These are phyloP conservation scores for Termitomyces sp. DNA, from an alignment of 768 basidiomycete species.

Conservation along the genomic window DNA sequence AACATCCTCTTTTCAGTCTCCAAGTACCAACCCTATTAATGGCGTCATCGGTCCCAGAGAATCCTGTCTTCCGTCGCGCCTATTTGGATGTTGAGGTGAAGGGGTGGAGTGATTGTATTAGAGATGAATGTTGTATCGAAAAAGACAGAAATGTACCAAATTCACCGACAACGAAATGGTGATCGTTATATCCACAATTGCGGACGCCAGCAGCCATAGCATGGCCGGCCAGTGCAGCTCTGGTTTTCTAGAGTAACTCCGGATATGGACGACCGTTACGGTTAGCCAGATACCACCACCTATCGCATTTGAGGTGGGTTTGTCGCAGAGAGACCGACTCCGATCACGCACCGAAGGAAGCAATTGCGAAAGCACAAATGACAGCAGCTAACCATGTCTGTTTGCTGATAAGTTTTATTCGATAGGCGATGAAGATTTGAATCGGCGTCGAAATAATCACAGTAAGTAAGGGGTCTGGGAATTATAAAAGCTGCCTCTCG, in stretches of 20 bases:
- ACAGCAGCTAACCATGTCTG: conserved; percentile 28
- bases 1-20: background rate
- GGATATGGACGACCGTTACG: conserved; percentile 28
- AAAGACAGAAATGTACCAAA: conserved; percentile 25
- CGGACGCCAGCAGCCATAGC: conserved; percentile 41
- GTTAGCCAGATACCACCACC: conserved; percentile 43
- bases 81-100: conserved; percentile 11
- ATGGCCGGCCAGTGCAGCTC: conserved; percentile 42
- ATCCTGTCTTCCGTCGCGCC: conserved; percentile 33
- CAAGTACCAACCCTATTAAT: conserved; percentile 24
- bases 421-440: conserved; percentile 44
- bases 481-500: background rate
- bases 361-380: conserved; percentile 30
- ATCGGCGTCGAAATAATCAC: conserved; percentile 40
- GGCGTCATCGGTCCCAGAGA: conserved; percentile 38
- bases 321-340: too few species aligned
- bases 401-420: conserved; percentile 38
- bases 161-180: conserved; percentile 34
- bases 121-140: background rate
- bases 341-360: conserved; percentile 31
- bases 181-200: conserved; percentile 38
- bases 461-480: conserved; percentile 21
- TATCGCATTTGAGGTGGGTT: conserved; percentile 5
- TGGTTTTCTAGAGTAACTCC: conserved; percentile 36
- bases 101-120: background rate